Conservation (phyloP, 495 filamentous ascomycete genomes). For the Choiromyces venosus region DNA sequence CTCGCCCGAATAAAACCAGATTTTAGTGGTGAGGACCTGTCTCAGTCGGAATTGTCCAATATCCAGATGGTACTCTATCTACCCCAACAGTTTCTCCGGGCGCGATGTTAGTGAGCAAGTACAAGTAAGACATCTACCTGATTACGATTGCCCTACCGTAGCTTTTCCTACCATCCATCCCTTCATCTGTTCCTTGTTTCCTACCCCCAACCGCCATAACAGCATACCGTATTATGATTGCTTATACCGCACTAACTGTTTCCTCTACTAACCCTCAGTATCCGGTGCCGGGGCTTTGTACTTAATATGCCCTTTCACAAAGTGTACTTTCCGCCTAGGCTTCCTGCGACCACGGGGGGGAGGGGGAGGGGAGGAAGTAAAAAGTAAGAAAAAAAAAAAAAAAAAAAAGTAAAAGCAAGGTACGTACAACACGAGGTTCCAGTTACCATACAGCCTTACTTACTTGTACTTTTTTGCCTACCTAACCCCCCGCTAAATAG, state of each 20-base stretch:
- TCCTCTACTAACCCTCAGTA: not conserved
- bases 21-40: not conserved
- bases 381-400: no score
- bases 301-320: not conserved
- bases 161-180: not conserved
- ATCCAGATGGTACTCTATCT: not conserved
- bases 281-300: no score
- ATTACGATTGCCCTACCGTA: no score
- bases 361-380: no score
- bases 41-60: not conserved
- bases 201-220: not conserved
- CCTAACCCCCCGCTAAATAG: not conserved
- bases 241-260: not conserved
- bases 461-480: not conserved
- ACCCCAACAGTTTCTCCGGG: not conserved
- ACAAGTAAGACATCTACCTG: no score
- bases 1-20: not conserved
- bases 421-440: not conserved
- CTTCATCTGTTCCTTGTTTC: not conserved
- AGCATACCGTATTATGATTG: not conserved
- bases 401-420: not conserved
- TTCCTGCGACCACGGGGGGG: not conserved
- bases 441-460: not conserved
- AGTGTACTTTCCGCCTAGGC: not conserved
- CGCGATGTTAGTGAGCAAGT: not conserved